Evolutionary conservation across 2,329 filamentous ascomycete genomes (phyloP), one percentile per base, ranked within the genome.

Genomic region (Graphilbum sp.): DNA sequence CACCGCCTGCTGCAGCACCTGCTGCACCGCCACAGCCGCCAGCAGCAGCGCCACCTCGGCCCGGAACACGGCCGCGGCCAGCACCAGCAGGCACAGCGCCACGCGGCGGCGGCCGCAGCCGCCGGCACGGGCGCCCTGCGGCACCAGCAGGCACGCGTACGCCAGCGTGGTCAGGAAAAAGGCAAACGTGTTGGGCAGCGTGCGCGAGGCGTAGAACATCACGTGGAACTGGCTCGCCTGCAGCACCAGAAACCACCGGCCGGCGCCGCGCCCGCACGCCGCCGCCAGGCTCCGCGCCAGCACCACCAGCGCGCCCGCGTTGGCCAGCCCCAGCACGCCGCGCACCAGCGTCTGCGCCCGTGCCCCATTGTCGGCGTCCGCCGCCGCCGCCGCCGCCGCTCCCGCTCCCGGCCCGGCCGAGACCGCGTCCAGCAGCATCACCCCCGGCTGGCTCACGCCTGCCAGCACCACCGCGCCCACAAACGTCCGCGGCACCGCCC

Each of bases 121-220:
- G n/a, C n/a, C n/a, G n/a, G n/a, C n/a, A n/a, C n/a, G n/a, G n/a
- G n/a, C n/a, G n/a, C n/a, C n/a, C n/a, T n/a, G n/a, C n/a, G n/a
- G n/a, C n/a, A n/a, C n/a, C 18, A 46, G 21, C 19, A 43, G 18
- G 15, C 35, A 20, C 27, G 66, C 77, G 58, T 64, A 88, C 79
- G 40, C 43, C 20, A 39, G 36, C 20, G 45, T 47, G 12, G 45
- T 84, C 41, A 95, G 61, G 10, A 75, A 73, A 61, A 96, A 90
- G 17, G 90, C 87, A 59, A 95, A 93, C 80, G 92, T 94, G 55
- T 98, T 98, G 2, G 90, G 90, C 46, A 98, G 61, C 3, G 86
- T 90, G 43, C 90, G 70, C 15, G 86, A 90, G 13, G 87, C 79
- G 62, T 98, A 98, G 58, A 85, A 98, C 44, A 90, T 68, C 43